Evolutionary conservation across 441 rosid species (phyloP).

Genomic region (Hypseocharis bilobata): DNA sequence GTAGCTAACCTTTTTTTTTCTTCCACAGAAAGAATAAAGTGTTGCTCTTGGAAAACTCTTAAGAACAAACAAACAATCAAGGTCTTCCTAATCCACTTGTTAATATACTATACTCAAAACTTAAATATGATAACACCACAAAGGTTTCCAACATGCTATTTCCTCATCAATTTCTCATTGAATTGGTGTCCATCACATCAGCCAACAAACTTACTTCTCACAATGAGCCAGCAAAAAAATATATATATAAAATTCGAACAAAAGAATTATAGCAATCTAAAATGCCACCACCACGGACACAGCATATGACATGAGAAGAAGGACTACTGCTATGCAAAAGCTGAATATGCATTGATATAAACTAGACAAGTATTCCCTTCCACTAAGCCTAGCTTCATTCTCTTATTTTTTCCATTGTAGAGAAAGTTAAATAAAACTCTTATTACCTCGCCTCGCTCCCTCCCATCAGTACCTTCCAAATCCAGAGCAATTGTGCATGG

Average conservation of each 20-base stretch:
- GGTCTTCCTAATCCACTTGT: background rate
- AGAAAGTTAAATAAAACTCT: background rate
- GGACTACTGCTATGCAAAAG: background rate
- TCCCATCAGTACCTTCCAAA: slow-evolving; percentile 91
- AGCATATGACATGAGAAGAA: background rate
- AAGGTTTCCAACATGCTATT: no score
- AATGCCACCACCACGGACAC: background rate
- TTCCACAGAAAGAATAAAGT: background rate
- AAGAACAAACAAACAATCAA: background rate
- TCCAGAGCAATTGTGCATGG: slow-evolving; percentile 83
- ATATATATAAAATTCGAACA: background rate
- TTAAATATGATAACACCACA: no score
- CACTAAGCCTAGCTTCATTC: background rate
- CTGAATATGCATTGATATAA: background rate
- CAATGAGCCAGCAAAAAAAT: background rate
- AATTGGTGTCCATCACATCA: no score
- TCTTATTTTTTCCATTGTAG: background rate
- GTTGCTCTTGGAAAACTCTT: background rate
- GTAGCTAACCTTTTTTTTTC: background rate
- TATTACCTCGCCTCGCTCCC: slow-evolving; percentile 85
- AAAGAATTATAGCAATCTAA: background rate
- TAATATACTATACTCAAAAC: background rate
- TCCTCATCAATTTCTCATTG: background rate
- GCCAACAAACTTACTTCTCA: background rate
- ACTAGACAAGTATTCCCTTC: background rate